Evolutionary conservation across 495 filamentous ascomycete genomes (phyloP).

Genomic region (Lineolata rhizophorae): DNA sequence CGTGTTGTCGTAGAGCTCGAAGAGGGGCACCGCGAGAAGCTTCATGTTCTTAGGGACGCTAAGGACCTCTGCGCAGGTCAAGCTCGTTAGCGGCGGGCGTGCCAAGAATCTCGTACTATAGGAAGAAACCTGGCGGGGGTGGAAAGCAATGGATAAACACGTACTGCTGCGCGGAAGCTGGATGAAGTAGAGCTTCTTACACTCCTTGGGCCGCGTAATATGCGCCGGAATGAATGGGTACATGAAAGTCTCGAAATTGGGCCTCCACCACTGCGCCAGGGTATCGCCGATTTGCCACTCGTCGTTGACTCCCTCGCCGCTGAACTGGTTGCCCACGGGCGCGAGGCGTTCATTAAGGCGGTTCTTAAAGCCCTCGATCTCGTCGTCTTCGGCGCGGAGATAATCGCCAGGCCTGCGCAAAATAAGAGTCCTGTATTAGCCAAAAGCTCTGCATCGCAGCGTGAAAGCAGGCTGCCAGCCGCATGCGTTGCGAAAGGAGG

Average conservation of each 20-base stretch:
- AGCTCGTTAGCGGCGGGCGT: no score
- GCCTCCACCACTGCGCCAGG: conserved; percentile 93
- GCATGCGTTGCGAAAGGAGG: background rate
- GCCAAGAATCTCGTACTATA: no score
- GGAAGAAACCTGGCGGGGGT: no score
- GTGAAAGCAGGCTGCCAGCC: no score
- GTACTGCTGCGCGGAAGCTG: conserved; percentile 77
- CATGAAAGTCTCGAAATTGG: conserved; percentile 99
- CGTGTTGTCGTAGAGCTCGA: conserved; percentile 96
- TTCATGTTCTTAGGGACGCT: conserved; percentile 99
- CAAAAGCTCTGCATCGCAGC: no score
- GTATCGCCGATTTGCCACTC: conserved; percentile 92
- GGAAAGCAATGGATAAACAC: conserved; percentile 8
- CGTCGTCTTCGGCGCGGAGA: conserved; percentile 70
- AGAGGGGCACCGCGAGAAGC: conserved; percentile 82
- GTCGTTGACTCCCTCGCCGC: conserved; percentile 63
- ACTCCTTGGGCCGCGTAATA: conserved; percentile 91
- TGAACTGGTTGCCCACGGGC: conserved; percentile 70
- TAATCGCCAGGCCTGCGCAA: conserved; percentile 66
- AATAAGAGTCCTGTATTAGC: conserved; percentile 5
- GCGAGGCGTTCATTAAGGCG: conserved; percentile 83
- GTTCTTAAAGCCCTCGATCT: conserved; percentile 80
- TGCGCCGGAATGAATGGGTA: conserved; percentile 94
- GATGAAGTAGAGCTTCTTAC: conserved; percentile 97
- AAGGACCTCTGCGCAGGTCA: conserved; percentile 65